Evolutionary conservation across 768 basidiomycete species (phyloP).

Genomic region (Boletus subcaerulescens): DNA sequence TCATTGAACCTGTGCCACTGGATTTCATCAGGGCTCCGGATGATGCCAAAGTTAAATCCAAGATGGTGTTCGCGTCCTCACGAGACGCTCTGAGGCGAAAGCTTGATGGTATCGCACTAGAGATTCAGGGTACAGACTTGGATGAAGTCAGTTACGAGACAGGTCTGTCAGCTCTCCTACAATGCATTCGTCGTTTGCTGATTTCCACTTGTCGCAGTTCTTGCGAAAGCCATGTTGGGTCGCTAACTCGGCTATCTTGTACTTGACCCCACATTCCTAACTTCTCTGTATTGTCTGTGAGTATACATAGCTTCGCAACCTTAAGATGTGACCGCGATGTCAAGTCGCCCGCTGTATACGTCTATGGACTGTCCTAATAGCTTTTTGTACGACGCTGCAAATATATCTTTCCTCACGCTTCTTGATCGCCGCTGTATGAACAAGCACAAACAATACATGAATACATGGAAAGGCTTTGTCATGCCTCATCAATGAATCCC

Average conservation of each 20-base stretch:
- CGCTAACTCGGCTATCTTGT: slow-evolving; percentile 17
- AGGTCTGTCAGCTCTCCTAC: slow-evolving; percentile 43
- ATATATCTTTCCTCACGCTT: neutral
- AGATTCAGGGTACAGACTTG: slow-evolving; percentile 84
- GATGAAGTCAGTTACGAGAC: slow-evolving; percentile 68
- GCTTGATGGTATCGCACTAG: slow-evolving; percentile 75
- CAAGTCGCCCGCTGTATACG: slow-evolving; percentile 1
- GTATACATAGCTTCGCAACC: slow-evolving; percentile 4
- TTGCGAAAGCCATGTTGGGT: slow-evolving; percentile 5
- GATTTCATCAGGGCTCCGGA: slow-evolving; percentile 76
- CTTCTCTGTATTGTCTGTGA: slow-evolving; percentile 10
- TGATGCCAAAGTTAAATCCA: slow-evolving; percentile 75
- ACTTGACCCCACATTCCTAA: slow-evolving; percentile 3
- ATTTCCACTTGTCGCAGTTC: slow-evolving; percentile 12
- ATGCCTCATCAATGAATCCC: too few relatives aligned
- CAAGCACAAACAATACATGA: too few relatives aligned
- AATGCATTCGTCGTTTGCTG: neutral
- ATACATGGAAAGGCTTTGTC: too few relatives aligned
- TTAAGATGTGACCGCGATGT: neutral
- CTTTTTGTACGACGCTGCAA: slow-evolving; percentile 3
- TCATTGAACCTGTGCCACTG: neutral
- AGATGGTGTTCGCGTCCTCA: slow-evolving; percentile 96
- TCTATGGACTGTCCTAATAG: slow-evolving; percentile 4
- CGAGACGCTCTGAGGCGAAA: slow-evolving; percentile 72
- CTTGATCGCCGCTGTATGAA: neutral